Conservation (phyloP, 2,329 filamentous ascomycete species). For the Aschersonia sp. region DNA sequence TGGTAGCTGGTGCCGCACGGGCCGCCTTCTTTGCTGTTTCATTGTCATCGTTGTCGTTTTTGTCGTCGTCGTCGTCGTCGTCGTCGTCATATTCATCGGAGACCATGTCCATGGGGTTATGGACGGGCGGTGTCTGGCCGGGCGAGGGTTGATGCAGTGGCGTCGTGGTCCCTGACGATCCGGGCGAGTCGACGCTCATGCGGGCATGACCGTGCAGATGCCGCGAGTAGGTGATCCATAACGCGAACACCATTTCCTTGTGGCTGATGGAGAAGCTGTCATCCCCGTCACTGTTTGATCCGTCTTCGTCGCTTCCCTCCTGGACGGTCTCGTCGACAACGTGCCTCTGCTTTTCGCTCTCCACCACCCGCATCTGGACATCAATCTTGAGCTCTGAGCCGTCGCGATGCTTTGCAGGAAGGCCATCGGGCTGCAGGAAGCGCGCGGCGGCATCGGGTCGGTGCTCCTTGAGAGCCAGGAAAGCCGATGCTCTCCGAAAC, state of each 20-base stretch:
- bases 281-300: constrained; percentile 23
- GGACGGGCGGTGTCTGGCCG: constrained; percentile 47
- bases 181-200: constrained; percentile 45
- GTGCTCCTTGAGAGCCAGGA: constrained; percentile 72
- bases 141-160: constrained; percentile 69
- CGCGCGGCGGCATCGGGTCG: constrained; percentile 63
- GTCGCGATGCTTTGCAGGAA: constrained; percentile 78
- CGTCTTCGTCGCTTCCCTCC: constrained; percentile 43
- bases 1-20: constrained; percentile 13
- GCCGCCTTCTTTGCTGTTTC: constrained; percentile 25
- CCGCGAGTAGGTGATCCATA: constrained; percentile 95
- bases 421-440: constrained; percentile 71
- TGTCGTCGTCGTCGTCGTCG: neutral
- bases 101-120: constrained; percentile 40
- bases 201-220: constrained; percentile 62
- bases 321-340: constrained; percentile 50
- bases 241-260: constrained; percentile 76
- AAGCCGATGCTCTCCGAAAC: constrained; percentile 76
- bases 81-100: constrained; percentile 31
- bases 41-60: constrained; percentile 12
- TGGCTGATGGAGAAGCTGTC: constrained; percentile 33
- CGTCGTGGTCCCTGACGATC: constrained; percentile 50
- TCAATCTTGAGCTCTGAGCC: constrained; percentile 88
- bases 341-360: constrained; percentile 59
- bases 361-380: constrained; percentile 90